Evolutionary conservation across 1,284 basidiomycete genomes (phyloP).

Genomic region (Schizopora paradoxa): DNA sequence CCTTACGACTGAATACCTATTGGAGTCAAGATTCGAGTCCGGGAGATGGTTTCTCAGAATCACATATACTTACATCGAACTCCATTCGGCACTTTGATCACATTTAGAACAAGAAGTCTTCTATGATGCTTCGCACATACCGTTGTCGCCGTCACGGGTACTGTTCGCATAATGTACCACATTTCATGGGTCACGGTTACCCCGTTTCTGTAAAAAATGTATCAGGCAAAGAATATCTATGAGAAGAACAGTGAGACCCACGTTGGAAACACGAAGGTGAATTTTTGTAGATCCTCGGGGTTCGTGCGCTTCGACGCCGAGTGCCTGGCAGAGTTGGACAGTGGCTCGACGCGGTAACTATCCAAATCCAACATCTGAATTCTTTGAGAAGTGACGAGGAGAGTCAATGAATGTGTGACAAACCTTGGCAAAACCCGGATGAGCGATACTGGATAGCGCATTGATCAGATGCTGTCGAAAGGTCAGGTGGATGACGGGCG

Average conservation of each 20-base stretch:
- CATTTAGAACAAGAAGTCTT: neutral
- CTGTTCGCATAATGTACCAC: conserved; percentile 24
- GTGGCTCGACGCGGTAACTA: conserved; percentile 21
- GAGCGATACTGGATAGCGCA: conserved; percentile 17
- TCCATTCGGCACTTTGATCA: conserved; percentile 13
- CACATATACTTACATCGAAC: conserved; percentile 11
- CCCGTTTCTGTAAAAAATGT: conserved; percentile 14
- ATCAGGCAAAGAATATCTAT: neutral
- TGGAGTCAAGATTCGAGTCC: too few species aligned
- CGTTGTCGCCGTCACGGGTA: conserved; percentile 22
- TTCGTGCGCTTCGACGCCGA: conserved; percentile 14
- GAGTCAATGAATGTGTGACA: neutral
- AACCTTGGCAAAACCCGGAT: conserved; percentile 24
- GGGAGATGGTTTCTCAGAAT: neutral
- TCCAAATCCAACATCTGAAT: conserved; percentile 21
- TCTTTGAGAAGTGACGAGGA: neutral
- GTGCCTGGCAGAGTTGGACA: conserved; percentile 22
- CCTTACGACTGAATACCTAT: conserved; percentile 23
- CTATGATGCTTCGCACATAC: conserved; percentile 4
- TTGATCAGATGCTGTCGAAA: neutral
- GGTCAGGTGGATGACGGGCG: neutral
- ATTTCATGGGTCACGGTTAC: conserved; percentile 19
- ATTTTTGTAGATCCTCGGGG: conserved; percentile 16
- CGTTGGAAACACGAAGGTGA: conserved; percentile 24
- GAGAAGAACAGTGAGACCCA: conserved; percentile 1